These are phyloP conservation scores for Metschnikowia picachoensis DNA, from an alignment of 805 yeast species.

Conservation along the genomic window DNA sequence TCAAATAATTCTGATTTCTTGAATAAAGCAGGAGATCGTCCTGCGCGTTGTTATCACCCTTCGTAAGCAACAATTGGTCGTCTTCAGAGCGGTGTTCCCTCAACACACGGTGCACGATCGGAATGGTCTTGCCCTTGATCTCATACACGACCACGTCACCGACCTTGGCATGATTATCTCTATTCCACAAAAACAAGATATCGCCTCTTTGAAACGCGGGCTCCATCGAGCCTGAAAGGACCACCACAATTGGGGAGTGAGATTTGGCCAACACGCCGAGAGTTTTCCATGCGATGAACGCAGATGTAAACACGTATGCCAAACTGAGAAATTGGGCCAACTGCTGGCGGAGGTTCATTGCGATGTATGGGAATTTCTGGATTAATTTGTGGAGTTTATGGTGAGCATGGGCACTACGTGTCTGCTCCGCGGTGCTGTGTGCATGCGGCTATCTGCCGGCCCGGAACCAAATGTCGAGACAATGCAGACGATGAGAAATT, in stretches of 20 bases:
- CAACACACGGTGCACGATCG: slow-evolving; percentile 94
- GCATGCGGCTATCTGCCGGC: too few relatives aligned
- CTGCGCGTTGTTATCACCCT: slow-evolving; percentile 93
- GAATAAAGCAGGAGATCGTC: slow-evolving; percentile 88
- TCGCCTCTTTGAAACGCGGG: slow-evolving; percentile 99
- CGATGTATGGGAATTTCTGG: background rate
- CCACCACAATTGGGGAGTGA: slow-evolving; percentile 93
- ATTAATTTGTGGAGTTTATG: background rate
- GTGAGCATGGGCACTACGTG: background rate
- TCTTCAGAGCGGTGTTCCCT: slow-evolving; percentile 65
- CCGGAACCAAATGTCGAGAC: too few relatives aligned
- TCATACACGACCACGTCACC: slow-evolving; percentile 96
- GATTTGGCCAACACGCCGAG: slow-evolving; percentile 74
- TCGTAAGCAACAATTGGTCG: slow-evolving; percentile 77
- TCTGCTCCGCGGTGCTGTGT: background rate
- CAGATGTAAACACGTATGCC: slow-evolving; percentile 78
- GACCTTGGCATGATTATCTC: slow-evolving; percentile 60
- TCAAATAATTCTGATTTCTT: slow-evolving; percentile 67
- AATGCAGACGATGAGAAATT: too few relatives aligned
- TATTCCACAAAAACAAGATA: slow-evolving; percentile 85
- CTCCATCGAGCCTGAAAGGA: slow-evolving; percentile 97
- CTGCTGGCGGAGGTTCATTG: slow-evolving; percentile 56
- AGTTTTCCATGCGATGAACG: slow-evolving; percentile 89
- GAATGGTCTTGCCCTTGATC: slow-evolving; percentile 71
- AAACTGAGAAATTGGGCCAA: slow-evolving; percentile 65